Conservation (phyloP, 2,329 filamentous ascomycete genomes). For the Neopestalotiopsis clavispora region DNA sequence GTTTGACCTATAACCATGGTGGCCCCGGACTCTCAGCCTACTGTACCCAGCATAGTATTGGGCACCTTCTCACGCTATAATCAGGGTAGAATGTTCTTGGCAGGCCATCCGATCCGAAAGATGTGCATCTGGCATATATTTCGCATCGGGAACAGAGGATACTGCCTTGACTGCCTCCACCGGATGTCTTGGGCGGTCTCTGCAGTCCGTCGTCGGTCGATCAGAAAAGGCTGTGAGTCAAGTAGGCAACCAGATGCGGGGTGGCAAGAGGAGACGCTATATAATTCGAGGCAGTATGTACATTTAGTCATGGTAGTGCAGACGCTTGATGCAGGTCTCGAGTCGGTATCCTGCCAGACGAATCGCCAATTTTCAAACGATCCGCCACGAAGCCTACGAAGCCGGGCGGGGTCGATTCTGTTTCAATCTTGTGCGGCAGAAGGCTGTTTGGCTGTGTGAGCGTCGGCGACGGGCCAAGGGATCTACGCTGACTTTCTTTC, state of each 20-base stretch:
- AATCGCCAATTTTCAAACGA: background rate
- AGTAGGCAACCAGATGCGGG: background rate
- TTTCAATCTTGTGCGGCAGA: background rate
- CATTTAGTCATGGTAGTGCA: background rate
- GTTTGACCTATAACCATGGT: background rate
- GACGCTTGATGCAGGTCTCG: slow-evolving; percentile 1
- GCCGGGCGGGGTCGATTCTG: background rate
- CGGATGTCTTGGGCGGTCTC: background rate
- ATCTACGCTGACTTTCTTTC: background rate
- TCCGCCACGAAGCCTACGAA: background rate
- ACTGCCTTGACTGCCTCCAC: background rate
- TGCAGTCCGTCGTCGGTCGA: background rate
- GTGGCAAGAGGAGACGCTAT: background rate
- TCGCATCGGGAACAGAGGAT: background rate
- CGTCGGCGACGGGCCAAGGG: background rate
- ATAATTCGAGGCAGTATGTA: background rate
- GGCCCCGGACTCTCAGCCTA: background rate
- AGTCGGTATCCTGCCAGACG: background rate
- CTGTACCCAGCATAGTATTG: background rate
- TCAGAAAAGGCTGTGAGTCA: background rate
- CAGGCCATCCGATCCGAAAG: background rate
- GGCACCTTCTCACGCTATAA: background rate
- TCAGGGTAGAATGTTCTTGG: background rate
- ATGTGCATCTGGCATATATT: background rate
- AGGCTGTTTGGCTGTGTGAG: background rate